phyloP scores from a whole-genome alignment of 2,329 filamentous ascomycete genomes.

The Diaporthe ilicicola region DNA sequence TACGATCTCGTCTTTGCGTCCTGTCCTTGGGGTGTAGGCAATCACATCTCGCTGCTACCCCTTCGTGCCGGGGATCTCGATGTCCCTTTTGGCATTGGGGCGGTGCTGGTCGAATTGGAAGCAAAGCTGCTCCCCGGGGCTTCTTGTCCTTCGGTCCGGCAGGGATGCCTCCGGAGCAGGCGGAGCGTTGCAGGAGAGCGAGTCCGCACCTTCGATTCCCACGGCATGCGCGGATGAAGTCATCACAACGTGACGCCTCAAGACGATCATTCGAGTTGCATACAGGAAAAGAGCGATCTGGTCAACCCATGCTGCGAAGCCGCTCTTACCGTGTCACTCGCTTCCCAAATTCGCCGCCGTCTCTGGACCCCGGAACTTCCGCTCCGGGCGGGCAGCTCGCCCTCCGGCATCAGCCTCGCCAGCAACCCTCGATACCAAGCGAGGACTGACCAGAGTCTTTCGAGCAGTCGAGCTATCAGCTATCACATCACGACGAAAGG shows the following conservation, averaged over 20 bases:
- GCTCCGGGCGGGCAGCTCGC: background rate
- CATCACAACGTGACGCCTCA: slow-evolving; percentile 28
- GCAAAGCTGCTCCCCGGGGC: background rate
- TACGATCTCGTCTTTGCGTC: background rate
- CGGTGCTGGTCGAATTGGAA: background rate
- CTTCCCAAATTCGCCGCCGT: background rate
- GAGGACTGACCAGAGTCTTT: background rate
- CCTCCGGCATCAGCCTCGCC: slow-evolving; percentile 5
- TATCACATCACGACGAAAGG: no score
- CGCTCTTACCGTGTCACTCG: background rate
- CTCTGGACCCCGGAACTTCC: slow-evolving; percentile 15
- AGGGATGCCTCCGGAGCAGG: slow-evolving; percentile 7
- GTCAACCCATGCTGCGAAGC: background rate
- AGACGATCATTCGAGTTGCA: slow-evolving; percentile 2
- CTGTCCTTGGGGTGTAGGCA: background rate
- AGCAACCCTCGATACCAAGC: background rate
- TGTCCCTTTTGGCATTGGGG: background rate
- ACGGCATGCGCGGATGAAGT: slow-evolving; percentile 17
- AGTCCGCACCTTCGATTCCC: background rate
- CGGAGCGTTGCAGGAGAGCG: background rate
- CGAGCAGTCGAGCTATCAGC: background rate
- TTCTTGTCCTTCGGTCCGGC: background rate
- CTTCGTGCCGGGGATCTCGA: background rate
- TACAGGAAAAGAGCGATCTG: background rate
- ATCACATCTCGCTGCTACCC: background rate